Conservation (phyloP, 352 stramenopile species). For the Phytophthora nicotianae region DNA sequence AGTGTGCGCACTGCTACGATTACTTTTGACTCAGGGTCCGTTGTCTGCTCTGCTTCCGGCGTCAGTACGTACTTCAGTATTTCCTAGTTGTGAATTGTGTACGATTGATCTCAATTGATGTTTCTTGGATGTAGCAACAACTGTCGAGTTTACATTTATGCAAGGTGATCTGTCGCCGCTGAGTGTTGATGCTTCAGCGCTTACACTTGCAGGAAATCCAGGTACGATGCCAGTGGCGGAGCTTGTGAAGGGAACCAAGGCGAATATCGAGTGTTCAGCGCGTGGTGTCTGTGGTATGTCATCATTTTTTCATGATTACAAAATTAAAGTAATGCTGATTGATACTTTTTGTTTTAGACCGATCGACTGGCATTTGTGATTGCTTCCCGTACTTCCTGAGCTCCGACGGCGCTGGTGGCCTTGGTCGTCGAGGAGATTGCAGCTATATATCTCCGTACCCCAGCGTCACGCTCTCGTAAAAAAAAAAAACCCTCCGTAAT, state of each 20-base stretch:
- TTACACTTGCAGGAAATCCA: slow-evolving; percentile 45
- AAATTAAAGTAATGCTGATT: slow-evolving; percentile 7
- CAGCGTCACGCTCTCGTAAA: slow-evolving; percentile 43
- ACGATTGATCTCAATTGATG: neutral
- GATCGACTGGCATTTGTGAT: slow-evolving; percentile 58
- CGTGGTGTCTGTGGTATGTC: slow-evolving; percentile 73
- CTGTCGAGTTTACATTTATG: slow-evolving; percentile 70
- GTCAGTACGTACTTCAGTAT: slow-evolving; percentile 55
- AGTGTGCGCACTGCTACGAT: slow-evolving; percentile 63
- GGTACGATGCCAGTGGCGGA: slow-evolving; percentile 39
- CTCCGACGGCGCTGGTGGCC: slow-evolving; percentile 72
- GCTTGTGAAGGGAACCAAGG: slow-evolving; percentile 67
- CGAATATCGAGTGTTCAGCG: slow-evolving; percentile 76
- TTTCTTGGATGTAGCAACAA: slow-evolving; percentile 39
- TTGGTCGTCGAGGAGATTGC: slow-evolving; percentile 90
- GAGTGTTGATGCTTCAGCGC: slow-evolving; percentile 37
- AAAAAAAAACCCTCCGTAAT: too few species aligned
- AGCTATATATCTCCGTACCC: slow-evolving; percentile 83
- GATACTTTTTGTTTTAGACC: slow-evolving; percentile 40
- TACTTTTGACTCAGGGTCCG: slow-evolving; percentile 43
- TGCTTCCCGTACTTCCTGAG: slow-evolving; percentile 79
- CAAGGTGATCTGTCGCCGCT: slow-evolving; percentile 64
- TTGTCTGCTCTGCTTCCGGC: slow-evolving; percentile 46
- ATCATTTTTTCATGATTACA: neutral
- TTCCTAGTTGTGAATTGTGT: neutral